Base-by-base conservation (phyloP, 2,329 filamentous ascomycete species). In the Alternaria sp. region DNA sequence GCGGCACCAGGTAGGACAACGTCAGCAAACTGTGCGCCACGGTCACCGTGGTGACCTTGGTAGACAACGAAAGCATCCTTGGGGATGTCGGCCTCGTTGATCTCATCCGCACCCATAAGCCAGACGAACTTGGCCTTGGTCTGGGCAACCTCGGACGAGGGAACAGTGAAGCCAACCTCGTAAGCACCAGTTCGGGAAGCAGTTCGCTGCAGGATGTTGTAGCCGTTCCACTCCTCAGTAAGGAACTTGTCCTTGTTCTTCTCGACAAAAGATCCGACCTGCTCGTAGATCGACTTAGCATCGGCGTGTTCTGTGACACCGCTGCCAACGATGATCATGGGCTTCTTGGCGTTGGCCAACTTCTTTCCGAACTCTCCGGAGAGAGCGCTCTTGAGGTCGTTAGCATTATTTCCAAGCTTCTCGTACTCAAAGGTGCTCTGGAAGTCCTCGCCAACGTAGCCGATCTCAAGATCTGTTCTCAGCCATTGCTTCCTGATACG, bases 401-500 rank as follows among this genome's bases (percentile, higher is more conserved):
- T 87, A 63, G 91, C 86, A 79, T 94, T 92, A 53, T 86, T 83
- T 68, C 95, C 95, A 41, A 98, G 87, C 76, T 97, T 92, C 81
- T 97, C 90, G 74, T 94, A 97, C 72, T 97, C 94, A 75, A 98
- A 99, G 32, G 94, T 99, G 58, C 94, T 97, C 50, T 97, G 89
- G 80, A 94, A 99, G 40, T 89, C 83, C 83, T 97, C 92, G 66
- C 95, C 95, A 69, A 99, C 90, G 60, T 97, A 88, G 67, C 91
- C 95, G 72, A 99, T 89, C 79, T 98, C 91, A 25, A 99, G 88
- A 71, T 98, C 94, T 36, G 95, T 97, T 70, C 94, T 90, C 70
- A 99, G 85, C 92, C 94, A 99, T 81, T 97, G 94, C 85, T 99
- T 99, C 75, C 95, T 89, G 77, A 99, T 99, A 69, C 95, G 92